A percentile compares a stretch with the other conserved stretches of the same genome.
Evolutionary conservation across 768 basidiomycete species (phyloP).

Genomic region (Candolleomyces eurysporus): DNA sequence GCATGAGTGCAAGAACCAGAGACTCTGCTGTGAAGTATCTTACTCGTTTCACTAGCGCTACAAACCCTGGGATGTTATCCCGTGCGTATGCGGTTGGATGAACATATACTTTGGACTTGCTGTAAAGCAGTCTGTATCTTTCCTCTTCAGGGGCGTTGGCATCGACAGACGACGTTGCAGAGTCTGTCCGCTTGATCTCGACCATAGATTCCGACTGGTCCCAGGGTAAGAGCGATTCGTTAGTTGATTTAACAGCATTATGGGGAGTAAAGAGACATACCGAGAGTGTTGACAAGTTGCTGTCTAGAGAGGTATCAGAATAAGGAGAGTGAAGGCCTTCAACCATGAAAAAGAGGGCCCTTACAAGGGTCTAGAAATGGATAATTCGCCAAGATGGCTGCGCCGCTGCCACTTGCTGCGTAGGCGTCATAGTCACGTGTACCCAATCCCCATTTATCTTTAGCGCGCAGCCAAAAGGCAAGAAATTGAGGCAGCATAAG

Average conservation of each 20-base stretch:
- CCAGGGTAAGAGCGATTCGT: not conserved
- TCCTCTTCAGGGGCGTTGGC: slow-evolving; percentile 35
- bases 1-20: not conserved
- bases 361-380: not conserved
- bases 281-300: slow-evolving; percentile 27
- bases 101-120: slow-evolving; percentile 93
- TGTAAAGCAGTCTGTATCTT: slow-evolving; percentile 76
- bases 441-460: not conserved
- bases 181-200: slow-evolving; percentile 57
- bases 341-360: slow-evolving; percentile 14
- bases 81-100: slow-evolving; percentile 89
- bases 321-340: slow-evolving; percentile 15
- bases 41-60: slow-evolving; percentile 87
- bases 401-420: not conserved
- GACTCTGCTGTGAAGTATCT: slow-evolving; percentile 25
- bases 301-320: slow-evolving; percentile 15
- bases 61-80: slow-evolving; percentile 94
- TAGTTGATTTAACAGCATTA: not conserved
- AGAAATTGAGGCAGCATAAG: not conserved
- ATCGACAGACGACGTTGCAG: slow-evolving; percentile 19
- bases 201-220: slow-evolving; percentile 66
- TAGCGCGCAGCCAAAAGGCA: slow-evolving; percentile 2
- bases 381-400: slow-evolving; percentile 5
- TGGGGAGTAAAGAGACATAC: slow-evolving; percentile 15
- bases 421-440: slow-evolving; percentile 13